Conservation (phyloP, 2,329 filamentous ascomycete genomes). For the Xylaria digitata region DNA sequence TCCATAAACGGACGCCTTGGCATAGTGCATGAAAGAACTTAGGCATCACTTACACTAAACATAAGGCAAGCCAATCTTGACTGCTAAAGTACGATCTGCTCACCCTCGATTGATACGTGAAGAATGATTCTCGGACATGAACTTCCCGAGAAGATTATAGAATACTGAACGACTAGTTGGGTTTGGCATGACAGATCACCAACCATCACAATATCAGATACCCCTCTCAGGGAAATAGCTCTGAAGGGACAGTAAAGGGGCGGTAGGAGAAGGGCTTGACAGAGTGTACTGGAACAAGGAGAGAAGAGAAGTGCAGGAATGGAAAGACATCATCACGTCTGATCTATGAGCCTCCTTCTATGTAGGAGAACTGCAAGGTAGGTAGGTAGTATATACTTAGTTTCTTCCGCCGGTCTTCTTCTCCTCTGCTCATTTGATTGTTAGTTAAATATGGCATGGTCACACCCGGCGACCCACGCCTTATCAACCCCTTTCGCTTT, state of each 20-base stretch:
- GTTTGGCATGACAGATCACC: not conserved
- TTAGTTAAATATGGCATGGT: not conserved
- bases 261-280: not conserved
- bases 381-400: not conserved
- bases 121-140: not conserved
- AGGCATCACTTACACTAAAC: not conserved
- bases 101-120: not conserved
- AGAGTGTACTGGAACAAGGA: not conserved
- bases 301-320: not conserved
- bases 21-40: not conserved
- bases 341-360: not conserved
- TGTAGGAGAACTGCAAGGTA: not conserved
- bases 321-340: not conserved
- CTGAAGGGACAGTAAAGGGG: no score
- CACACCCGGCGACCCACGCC: not conserved
- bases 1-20: not conserved
- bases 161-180: not conserved
- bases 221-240: not conserved
- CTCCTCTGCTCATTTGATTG: not conserved
- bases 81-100: not conserved
- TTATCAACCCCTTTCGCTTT: not conserved
- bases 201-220: not conserved
- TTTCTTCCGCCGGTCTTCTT: not conserved
- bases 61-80: not conserved
- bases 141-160: not conserved